Evolutionary conservation across 2,329 filamentous ascomycete genomes (phyloP).

Genomic region (Aplosporella prunicola): DNA sequence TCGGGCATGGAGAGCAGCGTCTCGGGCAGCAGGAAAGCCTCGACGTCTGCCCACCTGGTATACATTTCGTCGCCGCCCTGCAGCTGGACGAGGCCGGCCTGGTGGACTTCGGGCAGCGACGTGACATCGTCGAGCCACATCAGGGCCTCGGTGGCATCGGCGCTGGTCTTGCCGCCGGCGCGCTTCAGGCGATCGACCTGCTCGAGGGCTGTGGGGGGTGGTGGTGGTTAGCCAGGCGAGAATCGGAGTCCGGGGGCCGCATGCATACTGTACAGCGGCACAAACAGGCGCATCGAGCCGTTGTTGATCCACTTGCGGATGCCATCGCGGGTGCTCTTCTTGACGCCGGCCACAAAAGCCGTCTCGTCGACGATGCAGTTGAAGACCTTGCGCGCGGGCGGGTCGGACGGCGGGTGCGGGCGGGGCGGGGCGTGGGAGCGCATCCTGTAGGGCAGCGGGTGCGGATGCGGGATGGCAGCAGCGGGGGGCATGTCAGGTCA

Average conservation of each 20-base stretch:
- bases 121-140: slow-evolving; percentile 44
- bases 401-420: slow-evolving; percentile 7
- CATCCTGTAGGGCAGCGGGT: slow-evolving; percentile 1
- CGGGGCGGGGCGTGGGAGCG: slow-evolving; percentile 9
- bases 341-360: slow-evolving; percentile 41
- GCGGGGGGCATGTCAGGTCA: not conserved
- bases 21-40: slow-evolving; percentile 38
- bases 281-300: slow-evolving; percentile 41
- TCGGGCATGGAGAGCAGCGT: slow-evolving; percentile 41
- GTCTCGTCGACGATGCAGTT: slow-evolving; percentile 46
- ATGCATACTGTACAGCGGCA: slow-evolving; percentile 41
- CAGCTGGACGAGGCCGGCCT: slow-evolving; percentile 31
- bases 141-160: slow-evolving; percentile 39
- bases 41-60: slow-evolving; percentile 41
- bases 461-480: not conserved
- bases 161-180: slow-evolving; percentile 31
- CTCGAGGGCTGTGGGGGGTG: slow-evolving; percentile 37
- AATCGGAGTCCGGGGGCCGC: slow-evolving; percentile 2
- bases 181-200: slow-evolving; percentile 37
- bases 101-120: slow-evolving; percentile 30
- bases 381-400: slow-evolving; percentile 37
- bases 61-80: slow-evolving; percentile 41
- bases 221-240: slow-evolving; percentile 13
- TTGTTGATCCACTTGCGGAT: slow-evolving; percentile 43
- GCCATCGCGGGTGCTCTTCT: slow-evolving; percentile 43